Base-by-base conservation (phyloP, 192 early-diverging fungal genomes). In the Mortierella claussenii region DNA sequence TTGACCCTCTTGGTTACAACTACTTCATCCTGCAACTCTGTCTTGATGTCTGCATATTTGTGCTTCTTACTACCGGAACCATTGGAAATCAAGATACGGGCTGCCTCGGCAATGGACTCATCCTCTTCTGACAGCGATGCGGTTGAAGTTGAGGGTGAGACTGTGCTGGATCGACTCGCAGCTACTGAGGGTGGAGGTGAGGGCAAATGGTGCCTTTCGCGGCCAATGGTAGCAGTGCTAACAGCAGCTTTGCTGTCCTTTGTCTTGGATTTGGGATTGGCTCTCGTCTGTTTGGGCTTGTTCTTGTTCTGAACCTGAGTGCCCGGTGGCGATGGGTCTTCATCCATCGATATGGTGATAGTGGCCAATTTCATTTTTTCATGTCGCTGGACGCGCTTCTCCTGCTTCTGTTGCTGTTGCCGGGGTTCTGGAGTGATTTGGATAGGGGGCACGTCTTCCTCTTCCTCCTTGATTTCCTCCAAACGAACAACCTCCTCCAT, bases 341-440 rank as follows among this genome's bases (percentile, higher is more conserved):
- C 68, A 34, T 71, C 69, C 48, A 63, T 52, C 0, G 51, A 56
- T 3, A 50, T 49, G 1, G 57, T 69, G 17, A 71, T 71, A 0
- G 69, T 63, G 1, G 69, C 60, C n/a, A 71, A 36, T 47, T 57
- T 63, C 69, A 71, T 71, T 45, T 63, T 62, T 58, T 71, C 69
- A 24, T 71, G 60, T 1, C 69, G 59, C 7, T n/a, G 18, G 32
- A 44, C 54, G 10, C 49, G 46, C 17, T 55, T 52, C 20, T 60
- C 31, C 17, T 55, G 63, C 20, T 64, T 37, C 26, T 54, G 46
- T 12, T 61, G 46, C 33, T 61, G n/a, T 30, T 60, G 62, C 32
- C 49, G 65, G 12, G 37, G 28, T 42, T 54, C 50, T 8, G 20
- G 2, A n/a, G 21, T 27, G n/a, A 24, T 8, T 26, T 42, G 34